phyloP scores from a whole-genome alignment of 768 basidiomycete genomes.

The Tylopilus plumbeoviolaceoides region DNA sequence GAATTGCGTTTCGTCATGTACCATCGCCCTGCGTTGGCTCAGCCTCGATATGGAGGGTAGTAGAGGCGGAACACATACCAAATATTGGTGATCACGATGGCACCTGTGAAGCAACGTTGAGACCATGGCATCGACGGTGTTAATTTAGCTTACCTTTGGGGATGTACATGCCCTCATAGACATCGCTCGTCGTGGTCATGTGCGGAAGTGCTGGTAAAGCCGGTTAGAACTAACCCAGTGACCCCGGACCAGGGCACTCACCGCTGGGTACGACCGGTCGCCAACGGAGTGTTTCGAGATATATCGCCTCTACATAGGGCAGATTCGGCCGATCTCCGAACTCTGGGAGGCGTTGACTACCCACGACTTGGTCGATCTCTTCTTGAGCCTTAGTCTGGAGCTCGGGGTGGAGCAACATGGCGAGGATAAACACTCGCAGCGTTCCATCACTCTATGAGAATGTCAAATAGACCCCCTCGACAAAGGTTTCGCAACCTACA shows the following conservation, averaged over 20 bases:
- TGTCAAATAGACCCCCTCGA: neutral
- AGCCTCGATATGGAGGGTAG: neutral
- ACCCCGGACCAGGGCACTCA: conserved; percentile 8
- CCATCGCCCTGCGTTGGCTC: conserved; percentile 35
- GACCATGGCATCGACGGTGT: neutral
- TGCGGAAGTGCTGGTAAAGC: conserved; percentile 20
- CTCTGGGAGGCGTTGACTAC: conserved; percentile 26
- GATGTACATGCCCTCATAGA: conserved; percentile 30
- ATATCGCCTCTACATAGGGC: conserved; percentile 31
- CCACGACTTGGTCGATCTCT: conserved; percentile 32
- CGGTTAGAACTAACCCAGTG: neutral
- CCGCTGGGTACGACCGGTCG: conserved; percentile 26
- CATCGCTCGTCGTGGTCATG: conserved; percentile 19
- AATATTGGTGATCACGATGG: conserved; percentile 21
- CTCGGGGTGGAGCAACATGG: conserved; percentile 32
- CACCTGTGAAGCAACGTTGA: conserved; percentile 5
- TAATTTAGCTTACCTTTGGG: conserved; percentile 20
- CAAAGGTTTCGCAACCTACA: conserved; percentile 7
- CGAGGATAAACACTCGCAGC: conserved; percentile 28
- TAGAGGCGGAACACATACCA: conserved; percentile 14
- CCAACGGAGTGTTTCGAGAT: conserved; percentile 32
- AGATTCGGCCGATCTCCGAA: conserved; percentile 25
- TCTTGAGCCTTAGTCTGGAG: conserved; percentile 28
- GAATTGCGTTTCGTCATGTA: conserved; percentile 49
- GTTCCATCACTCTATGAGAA: conserved; percentile 11